Evolutionary conservation across 768 basidiomycete genomes (phyloP).

Genomic region (Tephrocybe sp.): DNA sequence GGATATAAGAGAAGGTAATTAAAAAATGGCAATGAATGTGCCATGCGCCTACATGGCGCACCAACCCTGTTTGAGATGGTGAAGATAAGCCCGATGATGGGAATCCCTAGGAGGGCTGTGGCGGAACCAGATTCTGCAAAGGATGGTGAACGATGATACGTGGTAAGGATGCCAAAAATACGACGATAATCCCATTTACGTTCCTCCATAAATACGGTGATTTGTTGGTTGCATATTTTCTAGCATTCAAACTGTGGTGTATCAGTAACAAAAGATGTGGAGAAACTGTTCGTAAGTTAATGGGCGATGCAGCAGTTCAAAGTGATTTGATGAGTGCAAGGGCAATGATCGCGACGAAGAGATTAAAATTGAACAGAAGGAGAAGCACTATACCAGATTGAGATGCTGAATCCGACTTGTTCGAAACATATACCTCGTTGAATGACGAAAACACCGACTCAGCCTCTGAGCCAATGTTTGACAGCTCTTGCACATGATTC

Average conservation of each 20-base stretch:
- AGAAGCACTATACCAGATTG: conserved; percentile 45
- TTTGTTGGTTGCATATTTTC: conserved; percentile 70
- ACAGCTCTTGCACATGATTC: conserved; percentile 28
- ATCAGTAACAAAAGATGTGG: conserved; percentile 1
- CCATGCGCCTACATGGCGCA: conserved; percentile 95
- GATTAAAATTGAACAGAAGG: conserved; percentile 65
- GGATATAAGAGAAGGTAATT: not conserved
- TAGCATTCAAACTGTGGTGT: conserved; percentile 66
- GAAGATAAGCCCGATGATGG: conserved; percentile 80
- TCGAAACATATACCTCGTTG: conserved; percentile 41
- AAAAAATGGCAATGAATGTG: conserved; percentile 23
- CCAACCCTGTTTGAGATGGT: conserved; percentile 87
- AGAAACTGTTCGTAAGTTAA: conserved; percentile 40
- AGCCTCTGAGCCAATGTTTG: conserved; percentile 35
- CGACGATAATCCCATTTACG: conserved; percentile 87
- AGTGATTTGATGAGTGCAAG: conserved; percentile 68
- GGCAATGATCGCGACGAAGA: conserved; percentile 62
- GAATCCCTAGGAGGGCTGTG: conserved; percentile 75
- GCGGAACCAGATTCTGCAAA: conserved; percentile 80
- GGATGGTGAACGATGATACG: not conserved
- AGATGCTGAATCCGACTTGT: too few relatives aligned
- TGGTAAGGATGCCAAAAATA: conserved; percentile 28
- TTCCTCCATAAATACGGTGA: conserved; percentile 82
- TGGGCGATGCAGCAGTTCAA: conserved; percentile 66
- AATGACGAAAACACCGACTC: conserved; percentile 41